Evolutionary conservation across 768 basidiomycete genomes (phyloP), one percentile per base, ranked within the genome.

Genomic region (Arthromyces matolae): DNA sequence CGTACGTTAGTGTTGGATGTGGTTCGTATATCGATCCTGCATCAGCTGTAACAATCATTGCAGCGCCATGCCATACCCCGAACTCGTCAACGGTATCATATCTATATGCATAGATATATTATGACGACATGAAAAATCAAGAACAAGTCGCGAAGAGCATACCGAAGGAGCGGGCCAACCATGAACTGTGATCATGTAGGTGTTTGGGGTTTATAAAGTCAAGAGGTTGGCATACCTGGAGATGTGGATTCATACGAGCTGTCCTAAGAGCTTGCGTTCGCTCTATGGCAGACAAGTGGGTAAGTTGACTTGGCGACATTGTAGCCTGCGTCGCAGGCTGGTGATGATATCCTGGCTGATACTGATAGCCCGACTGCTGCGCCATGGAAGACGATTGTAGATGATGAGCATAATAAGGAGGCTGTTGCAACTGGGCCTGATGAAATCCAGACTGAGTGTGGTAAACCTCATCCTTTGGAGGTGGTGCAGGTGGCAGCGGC

Each of bases 1-100:
- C 74, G 57, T 88, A 83, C 7, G 75, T 80, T 5, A 93, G 64
- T 7, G 67, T 69, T 1, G 90, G 90, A 55, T 79, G 75, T 0
- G 88, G 87, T 14, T 86, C 83, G 57, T 93, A 93, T 8, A 76
- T 70, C 1, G 87, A 91, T 13, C 87, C 87, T 19, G 81, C 74
- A 63, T 93, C 90, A 19, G 86, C 80, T 37, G 90, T 91, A 54
- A 98, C 92, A 47, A 97, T 77, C 66, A 99, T 68, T 9, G 83
- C 90, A 10, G 87, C 89, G 6, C 93, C 95, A 52, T 84, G 78
- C 91, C 93, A 99, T 28, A 93, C 70, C 14, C 83, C 81, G 19
- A 79, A 71, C 51, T 82, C 71, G 55, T 89, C 84, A 20, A 89
- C 79, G 0, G 93, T 98, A 61, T 97, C 93, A 60, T 92, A 97